Evolutionary conservation across 2,329 filamentous ascomycete species (phyloP).

Genomic region (Pseudogymnoascus sp.): DNA sequence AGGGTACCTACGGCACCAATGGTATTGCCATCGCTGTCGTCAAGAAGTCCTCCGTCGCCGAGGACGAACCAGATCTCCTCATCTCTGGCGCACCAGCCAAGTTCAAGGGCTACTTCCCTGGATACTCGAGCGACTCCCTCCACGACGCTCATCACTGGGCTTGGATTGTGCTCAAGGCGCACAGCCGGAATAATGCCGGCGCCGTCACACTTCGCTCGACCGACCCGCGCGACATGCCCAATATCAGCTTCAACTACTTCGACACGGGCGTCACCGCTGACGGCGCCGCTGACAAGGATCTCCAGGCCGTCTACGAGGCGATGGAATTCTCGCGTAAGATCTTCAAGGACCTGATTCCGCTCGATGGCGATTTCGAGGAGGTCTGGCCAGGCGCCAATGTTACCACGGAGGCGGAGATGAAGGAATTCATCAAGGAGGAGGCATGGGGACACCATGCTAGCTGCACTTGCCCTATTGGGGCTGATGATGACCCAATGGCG

Average conservation of each 20-base stretch:
- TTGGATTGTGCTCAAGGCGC: constrained; percentile 45
- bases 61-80: constrained; percentile 31
- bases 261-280: constrained; percentile 29
- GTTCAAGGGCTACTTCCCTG: constrained; percentile 35
- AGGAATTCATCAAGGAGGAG: constrained; percentile 39
- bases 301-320: constrained; percentile 13
- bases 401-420: constrained; percentile 34
- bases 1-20: constrained; percentile 31
- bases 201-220: constrained; percentile 50
- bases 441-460: constrained; percentile 51
- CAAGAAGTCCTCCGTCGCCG: constrained; percentile 26
- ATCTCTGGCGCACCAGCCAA: constrained; percentile 23
- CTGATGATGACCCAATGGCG: constrained; percentile 42
- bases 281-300: constrained; percentile 10
- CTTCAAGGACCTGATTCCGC: constrained; percentile 33
- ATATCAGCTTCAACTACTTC: constrained; percentile 55
- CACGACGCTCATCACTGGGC: constrained; percentile 32
- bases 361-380: constrained; percentile 35
- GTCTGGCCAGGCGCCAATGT: constrained; percentile 34
- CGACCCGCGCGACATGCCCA: constrained; percentile 54
- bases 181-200: constrained; percentile 52
- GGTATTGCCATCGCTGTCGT: constrained; percentile 38
- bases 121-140: constrained; percentile 29
- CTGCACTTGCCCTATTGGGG: constrained; percentile 47
- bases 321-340: constrained; percentile 18